Conservation (phyloP, 805 yeast species). For the Groenewaldozyma tartarivorans region DNA sequence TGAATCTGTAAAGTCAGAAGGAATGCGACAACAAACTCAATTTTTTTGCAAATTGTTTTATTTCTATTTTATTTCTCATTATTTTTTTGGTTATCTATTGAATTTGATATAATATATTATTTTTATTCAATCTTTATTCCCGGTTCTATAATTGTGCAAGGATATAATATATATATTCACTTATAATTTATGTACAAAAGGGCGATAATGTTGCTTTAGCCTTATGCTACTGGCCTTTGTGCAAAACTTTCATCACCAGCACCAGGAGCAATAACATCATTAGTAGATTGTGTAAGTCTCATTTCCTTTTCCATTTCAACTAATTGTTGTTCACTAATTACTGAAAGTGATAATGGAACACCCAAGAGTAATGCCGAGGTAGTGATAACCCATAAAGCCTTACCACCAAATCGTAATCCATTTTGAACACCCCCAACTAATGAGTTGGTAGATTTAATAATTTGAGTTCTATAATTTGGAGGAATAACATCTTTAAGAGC, state of each 20-base stretch:
- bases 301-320: constrained; percentile 90
- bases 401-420: constrained; percentile 56
- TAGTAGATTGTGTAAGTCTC: constrained; percentile 34
- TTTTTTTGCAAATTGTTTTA: background rate
- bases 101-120: background rate
- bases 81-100: background rate
- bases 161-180: background rate
- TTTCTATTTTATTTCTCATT: background rate
- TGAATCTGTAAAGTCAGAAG: background rate
- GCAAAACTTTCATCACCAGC: constrained; percentile 28
- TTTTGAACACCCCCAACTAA: constrained; percentile 32
- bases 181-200: background rate
- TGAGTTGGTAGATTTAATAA: constrained; percentile 28
- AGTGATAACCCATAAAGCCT: constrained; percentile 74
- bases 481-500: constrained; percentile 91
- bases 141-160: background rate
- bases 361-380: constrained; percentile 80
- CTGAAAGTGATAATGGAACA: constrained; percentile 84
- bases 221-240: constrained; percentile 19
- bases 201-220: background rate
- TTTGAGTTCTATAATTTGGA: constrained; percentile 63
- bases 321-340: constrained; percentile 86
- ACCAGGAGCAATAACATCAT: constrained; percentile 28
- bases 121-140: background rate
- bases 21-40: background rate